phyloP scores from a whole-genome alignment of 805 yeast species.

The Debaryomyces hansenii region DNA sequence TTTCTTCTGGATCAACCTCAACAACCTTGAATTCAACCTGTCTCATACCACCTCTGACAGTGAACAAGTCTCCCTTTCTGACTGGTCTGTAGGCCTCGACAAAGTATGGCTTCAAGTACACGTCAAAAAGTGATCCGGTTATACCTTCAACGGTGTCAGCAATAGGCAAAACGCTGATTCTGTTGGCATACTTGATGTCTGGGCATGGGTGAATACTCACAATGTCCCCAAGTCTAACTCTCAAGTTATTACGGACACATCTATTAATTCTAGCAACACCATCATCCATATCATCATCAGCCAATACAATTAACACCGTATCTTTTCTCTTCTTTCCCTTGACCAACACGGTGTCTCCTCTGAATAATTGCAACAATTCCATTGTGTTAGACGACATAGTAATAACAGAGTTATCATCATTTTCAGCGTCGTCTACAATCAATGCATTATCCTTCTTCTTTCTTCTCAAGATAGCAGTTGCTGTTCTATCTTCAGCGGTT shows the following conservation, averaged over 20 bases:
- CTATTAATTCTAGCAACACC: conserved; percentile 94
- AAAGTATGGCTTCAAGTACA: conserved; percentile 94
- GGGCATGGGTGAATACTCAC: conserved; percentile 94
- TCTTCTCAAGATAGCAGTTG: conserved; percentile 95
- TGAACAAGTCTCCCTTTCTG: conserved; percentile 93
- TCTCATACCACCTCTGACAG: conserved; percentile 98
- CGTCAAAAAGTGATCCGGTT: conserved; percentile 95
- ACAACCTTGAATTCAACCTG: conserved; percentile 98
- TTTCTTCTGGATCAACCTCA: conserved; percentile 96
- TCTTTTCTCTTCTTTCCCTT: conserved; percentile 98
- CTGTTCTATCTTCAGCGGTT: conserved; percentile 66
- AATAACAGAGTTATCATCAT: conserved; percentile 95
- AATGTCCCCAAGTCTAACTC: conserved; percentile 92
- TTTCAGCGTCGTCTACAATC: conserved; percentile 94
- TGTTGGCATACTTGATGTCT: conserved; percentile 93
- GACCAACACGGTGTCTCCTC: conserved; percentile 96
- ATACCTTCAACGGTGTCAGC: conserved; percentile 98
- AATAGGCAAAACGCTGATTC: conserved; percentile 93
- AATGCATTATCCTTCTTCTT: conserved; percentile 97
- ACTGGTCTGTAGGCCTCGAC: conserved; percentile 99
- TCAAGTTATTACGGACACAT: conserved; percentile 91
- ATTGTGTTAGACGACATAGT: conserved; percentile 93
- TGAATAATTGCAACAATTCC: conserved; percentile 91
- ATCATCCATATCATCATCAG: conserved; percentile 95
- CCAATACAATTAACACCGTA: conserved; percentile 91